phyloP scores from a whole-genome alignment of 805 yeast species.

The Pichia rugopelliculosa region DNA sequence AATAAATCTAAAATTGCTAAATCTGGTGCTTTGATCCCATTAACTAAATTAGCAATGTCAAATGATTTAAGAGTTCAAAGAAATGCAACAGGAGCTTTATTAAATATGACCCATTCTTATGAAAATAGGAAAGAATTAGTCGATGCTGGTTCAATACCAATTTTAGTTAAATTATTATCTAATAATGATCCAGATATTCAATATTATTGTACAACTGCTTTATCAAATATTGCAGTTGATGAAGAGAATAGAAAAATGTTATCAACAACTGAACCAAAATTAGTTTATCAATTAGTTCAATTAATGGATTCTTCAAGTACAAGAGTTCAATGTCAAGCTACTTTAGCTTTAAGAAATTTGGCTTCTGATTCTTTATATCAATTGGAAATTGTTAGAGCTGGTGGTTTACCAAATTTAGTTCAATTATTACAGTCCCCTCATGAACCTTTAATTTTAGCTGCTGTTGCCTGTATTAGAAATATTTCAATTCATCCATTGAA shows the following conservation, averaged over 20 bases:
- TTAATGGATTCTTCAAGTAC: slow-evolving; percentile 92
- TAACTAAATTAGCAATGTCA: slow-evolving; percentile 89
- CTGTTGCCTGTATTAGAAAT: slow-evolving; percentile 97
- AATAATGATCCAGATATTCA: slow-evolving; percentile 94
- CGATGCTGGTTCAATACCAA: slow-evolving; percentile 97
- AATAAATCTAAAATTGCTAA: slow-evolving; percentile 94
- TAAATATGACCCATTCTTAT: slow-evolving; percentile 96
- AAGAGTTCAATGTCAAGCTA: slow-evolving; percentile 97
- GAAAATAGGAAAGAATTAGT: slow-evolving; percentile 96
- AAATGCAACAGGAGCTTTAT: slow-evolving; percentile 95
- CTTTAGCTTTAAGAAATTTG: slow-evolving; percentile 87
- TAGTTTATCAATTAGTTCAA: slow-evolving; percentile 79
- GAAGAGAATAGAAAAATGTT: slow-evolving; percentile 81
- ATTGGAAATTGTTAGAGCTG: slow-evolving; percentile 89
- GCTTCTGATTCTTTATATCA: slow-evolving; percentile 96
- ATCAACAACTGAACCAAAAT: slow-evolving; percentile 85
- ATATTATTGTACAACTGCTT: slow-evolving; percentile 95
- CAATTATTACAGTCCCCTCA: slow-evolving; percentile 81
- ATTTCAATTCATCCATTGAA: slow-evolving; percentile 94
- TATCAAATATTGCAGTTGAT: slow-evolving; percentile 96
- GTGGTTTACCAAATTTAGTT: slow-evolving; percentile 92
- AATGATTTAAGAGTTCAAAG: slow-evolving; percentile 94
- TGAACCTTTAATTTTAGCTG: slow-evolving; percentile 88
- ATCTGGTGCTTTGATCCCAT: slow-evolving; percentile 90
- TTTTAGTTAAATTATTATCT: slow-evolving; percentile 76